Conservation (phyloP, 2,329 filamentous ascomycete genomes). For the Karstenula rhodostoma region DNA sequence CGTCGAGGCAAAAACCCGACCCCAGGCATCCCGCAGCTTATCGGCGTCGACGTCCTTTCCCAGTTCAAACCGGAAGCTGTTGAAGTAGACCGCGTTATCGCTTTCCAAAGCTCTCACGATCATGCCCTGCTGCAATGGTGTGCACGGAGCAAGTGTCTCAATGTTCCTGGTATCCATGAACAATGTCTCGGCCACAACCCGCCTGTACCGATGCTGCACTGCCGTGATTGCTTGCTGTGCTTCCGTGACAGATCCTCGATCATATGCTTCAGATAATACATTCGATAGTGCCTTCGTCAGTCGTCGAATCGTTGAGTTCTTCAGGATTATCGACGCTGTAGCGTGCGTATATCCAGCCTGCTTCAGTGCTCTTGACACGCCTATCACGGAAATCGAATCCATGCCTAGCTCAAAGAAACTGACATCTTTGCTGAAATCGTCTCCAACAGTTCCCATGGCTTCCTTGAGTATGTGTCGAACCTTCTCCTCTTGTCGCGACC, state of each 20-base stretch:
- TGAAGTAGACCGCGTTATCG: conserved; percentile 73
- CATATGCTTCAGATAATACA: conserved; percentile 1
- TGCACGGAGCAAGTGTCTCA: conserved; percentile 81
- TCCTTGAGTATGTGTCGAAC: conserved; percentile 65
- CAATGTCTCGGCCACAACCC: conserved; percentile 62
- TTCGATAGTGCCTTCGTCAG: conserved; percentile 47
- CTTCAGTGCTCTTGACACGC: conserved; percentile 71
- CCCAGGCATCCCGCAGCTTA: conserved; percentile 67
- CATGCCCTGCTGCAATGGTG: conserved; percentile 86
- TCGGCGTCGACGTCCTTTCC: conserved; percentile 53
- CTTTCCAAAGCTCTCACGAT: conserved; percentile 73
- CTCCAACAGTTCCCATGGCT: conserved; percentile 58
- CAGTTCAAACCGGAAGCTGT: conserved; percentile 72
- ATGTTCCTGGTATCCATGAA: conserved; percentile 62
- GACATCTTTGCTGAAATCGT: conserved; percentile 61
- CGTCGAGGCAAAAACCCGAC: conserved; percentile 58
- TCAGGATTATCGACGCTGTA: conserved; percentile 73
- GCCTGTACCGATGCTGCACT: conserved; percentile 68
- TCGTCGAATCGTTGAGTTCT: conserved; percentile 55
- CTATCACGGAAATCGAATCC: conserved; percentile 85
- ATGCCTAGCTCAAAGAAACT: conserved; percentile 87
- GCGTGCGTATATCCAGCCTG: conserved; percentile 67
- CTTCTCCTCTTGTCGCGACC: conserved; percentile 52
- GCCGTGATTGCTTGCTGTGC: conserved; percentile 69
- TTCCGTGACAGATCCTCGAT: conserved; percentile 52